Percentiles rank a stretch among this genome's conserved stretches.
These are phyloP conservation scores for Chiua virens DNA, from an alignment of 768 basidiomycete species.

Conservation along the genomic window DNA sequence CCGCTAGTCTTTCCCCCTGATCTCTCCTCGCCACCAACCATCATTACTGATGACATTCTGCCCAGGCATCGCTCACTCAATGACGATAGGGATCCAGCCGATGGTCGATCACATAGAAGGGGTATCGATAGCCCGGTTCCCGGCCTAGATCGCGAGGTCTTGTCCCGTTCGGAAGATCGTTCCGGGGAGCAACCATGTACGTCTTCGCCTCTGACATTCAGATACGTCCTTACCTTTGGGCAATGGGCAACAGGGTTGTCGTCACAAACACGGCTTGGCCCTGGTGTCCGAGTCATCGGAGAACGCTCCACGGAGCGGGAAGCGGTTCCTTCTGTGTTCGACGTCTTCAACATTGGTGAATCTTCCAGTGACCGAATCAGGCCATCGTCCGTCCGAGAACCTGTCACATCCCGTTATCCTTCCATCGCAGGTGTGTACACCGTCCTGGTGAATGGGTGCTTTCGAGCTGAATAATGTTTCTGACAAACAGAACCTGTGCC, in stretches of 20 bases:
- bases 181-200: conserved; percentile 10
- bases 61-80: conserved; percentile 12
- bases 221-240: not conserved
- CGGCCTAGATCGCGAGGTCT: not conserved
- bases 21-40: conserved; percentile 11
- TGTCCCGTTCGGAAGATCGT: conserved; percentile 9
- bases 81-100: not conserved
- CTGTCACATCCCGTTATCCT: conserved; percentile 7
- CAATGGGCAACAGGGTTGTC: not conserved
- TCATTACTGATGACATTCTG: conserved; percentile 15
- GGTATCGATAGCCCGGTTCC: conserved; percentile 3
- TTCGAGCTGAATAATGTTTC: conserved; percentile 1
- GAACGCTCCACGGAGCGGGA: conserved; percentile 23
- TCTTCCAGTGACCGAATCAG: conserved; percentile 19
- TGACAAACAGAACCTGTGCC: conserved; percentile 15
- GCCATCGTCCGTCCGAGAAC: conserved; percentile 9
- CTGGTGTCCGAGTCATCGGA: conserved; percentile 20
- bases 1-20: conserved; percentile 24
- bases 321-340: conserved; percentile 26
- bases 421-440: conserved; percentile 13
- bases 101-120: conserved; percentile 7
- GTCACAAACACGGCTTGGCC: conserved; percentile 7
- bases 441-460: not conserved
- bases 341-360: conserved; percentile 28
- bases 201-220: not conserved